Evolutionary conservation across 176 grass and related monocot genomes (phyloP), one percentile per base, ranked within the genome.

Genomic region (Luzula sylvatica): DNA sequence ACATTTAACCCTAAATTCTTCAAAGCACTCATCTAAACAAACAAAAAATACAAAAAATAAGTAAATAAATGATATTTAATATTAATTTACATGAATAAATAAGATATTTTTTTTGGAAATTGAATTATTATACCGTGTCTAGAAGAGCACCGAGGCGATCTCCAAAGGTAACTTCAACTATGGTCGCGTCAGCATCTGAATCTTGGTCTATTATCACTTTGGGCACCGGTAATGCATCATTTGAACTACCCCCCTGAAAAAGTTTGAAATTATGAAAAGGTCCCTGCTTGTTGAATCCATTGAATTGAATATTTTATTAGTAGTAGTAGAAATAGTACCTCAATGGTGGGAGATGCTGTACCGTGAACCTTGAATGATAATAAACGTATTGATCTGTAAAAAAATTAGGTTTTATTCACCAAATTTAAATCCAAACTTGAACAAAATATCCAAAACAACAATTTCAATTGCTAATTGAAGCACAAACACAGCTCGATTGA

Each of bases 181-280:
- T 77, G 20, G 92, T 98, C 72, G 92, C 81, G 80, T 98, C 60
- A 3, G 85, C 74, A 73, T 98, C 78, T 30, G 92, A 86, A 73
- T 90, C 92, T 72, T 98, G 92, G 71, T 98, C 92, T 68, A 98
- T 86, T 77, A 83, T 87, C 78, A 98, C 75, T 83, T 86, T 98
- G 3, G 92, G 92, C 42, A 72, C 88, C 56, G 92, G 92, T 72
- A 77, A 68, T 82, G 61, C 82, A 67, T 79, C 70, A 65, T 56
- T 78, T 64, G 71, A 79, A 53, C 73, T 80, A 52, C 74, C 75
- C 38, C 85, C 78, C 85, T 96, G 74, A 44, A 65, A 83, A 58
- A 71, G 48, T 20, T 1, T 13, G 29, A 64, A 58, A 50, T 14
- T 21, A 38, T 38, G 26, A 49, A 64, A 64, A 46, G 5, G 12